Evolutionary conservation across 257 asterid species (phyloP).

Genomic region (Coffea canephora): DNA sequence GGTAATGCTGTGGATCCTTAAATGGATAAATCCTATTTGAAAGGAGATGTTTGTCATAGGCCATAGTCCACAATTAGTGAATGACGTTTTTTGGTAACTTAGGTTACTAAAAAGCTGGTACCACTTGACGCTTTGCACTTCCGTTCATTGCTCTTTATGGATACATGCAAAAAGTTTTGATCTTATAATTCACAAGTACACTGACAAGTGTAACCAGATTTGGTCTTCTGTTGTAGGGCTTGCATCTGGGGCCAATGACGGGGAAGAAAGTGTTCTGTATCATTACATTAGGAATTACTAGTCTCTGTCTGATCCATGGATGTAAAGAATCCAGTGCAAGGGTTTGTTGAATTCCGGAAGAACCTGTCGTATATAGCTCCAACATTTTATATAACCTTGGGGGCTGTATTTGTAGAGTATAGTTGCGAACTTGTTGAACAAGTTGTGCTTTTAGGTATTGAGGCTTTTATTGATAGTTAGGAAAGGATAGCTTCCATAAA

Average conservation of each 20-base stretch:
- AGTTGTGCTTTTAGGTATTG: slow-evolving; percentile 12
- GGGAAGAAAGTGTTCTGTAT: neutral
- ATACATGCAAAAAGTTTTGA: neutral
- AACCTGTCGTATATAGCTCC: slow-evolving; percentile 2
- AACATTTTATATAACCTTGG: slow-evolving; percentile 1
- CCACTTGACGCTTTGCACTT: too few relatives aligned
- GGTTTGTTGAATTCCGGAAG: neutral
- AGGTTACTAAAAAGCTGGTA: neutral
- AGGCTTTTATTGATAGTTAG: neutral
- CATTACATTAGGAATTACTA: neutral
- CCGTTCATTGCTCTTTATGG: neutral
- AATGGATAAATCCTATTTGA: neutral
- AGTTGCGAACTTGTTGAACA: slow-evolving; percentile 15
- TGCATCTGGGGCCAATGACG: slow-evolving; percentile 76
- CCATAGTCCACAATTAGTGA: neutral
- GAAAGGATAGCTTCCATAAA: slow-evolving; percentile 7
- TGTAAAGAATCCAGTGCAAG: neutral
- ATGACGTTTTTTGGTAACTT: neutral
- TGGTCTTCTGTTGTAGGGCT: slow-evolving; percentile 40
- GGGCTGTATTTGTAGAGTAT: slow-evolving; percentile 9
- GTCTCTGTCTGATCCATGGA: neutral
- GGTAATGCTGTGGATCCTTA: neutral
- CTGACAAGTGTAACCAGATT: neutral
- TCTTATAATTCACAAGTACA: neutral
- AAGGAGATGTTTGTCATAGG: neutral